Evolutionary conservation across 768 basidiomycete species (phyloP).

Genomic region (Naganishia antarctica): DNA sequence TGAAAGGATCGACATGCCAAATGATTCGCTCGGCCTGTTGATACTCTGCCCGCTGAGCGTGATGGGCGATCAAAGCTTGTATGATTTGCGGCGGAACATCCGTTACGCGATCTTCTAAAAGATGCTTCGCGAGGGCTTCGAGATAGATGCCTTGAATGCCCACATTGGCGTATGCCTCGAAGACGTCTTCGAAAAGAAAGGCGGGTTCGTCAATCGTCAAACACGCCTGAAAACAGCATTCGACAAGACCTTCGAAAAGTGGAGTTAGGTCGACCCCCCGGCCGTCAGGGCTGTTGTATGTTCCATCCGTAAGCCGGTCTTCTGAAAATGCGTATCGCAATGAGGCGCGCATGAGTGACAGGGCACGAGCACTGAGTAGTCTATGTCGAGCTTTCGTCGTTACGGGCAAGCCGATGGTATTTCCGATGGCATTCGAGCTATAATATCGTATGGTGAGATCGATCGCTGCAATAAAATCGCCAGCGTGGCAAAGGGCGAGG

Average conservation of each 20-base stretch:
- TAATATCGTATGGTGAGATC: constrained; percentile 79
- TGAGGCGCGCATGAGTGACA: constrained; percentile 80
- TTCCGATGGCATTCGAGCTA: constrained; percentile 67
- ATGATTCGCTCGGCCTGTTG: constrained; percentile 81
- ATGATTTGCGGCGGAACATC: constrained; percentile 80
- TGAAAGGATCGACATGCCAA: constrained; percentile 89
- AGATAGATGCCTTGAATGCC: constrained; percentile 84
- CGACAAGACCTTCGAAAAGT: constrained; percentile 82
- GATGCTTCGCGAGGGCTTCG: constrained; percentile 70
- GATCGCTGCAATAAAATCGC: constrained; percentile 86
- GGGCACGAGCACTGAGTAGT: constrained; percentile 69
- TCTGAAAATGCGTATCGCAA: constrained; percentile 87
- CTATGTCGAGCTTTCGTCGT: constrained; percentile 58
- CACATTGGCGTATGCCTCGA: constrained; percentile 76
- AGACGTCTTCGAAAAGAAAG: constrained; percentile 82
- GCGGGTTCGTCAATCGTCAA: constrained; percentile 29
- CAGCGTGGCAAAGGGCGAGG: constrained; percentile 70
- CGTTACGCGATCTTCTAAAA: constrained; percentile 67
- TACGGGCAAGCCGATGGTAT: constrained; percentile 76
- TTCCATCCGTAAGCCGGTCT: constrained; percentile 84
- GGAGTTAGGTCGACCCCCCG: constrained; percentile 87
- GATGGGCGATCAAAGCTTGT: constrained; percentile 72
- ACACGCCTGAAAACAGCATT: constrained; percentile 53
- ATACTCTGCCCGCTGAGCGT: constrained; percentile 65
- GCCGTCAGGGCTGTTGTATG: constrained; percentile 72